Percentiles rank a stretch among this genome's conserved stretches.
These are phyloP conservation scores for Linnemannia schmuckeri DNA, from an alignment of 192 early-diverging fungal species.

Conservation along the genomic window DNA sequence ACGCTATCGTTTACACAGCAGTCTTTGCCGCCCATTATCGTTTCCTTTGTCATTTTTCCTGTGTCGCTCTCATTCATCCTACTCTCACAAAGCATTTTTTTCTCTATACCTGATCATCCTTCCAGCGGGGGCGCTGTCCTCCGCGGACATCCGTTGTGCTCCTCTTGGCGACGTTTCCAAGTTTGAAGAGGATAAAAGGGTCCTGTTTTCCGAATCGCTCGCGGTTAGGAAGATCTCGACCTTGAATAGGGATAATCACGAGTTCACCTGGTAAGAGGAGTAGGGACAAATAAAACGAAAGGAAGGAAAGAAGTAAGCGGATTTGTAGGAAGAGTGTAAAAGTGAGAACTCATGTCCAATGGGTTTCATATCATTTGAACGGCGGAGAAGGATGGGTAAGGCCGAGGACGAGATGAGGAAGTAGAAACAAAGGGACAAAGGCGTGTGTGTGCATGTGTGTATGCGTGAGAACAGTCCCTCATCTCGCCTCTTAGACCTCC, in stretches of 20 bases:
- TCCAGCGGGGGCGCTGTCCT: conserved; percentile 68
- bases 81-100: no score
- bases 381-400: no score
- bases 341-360: background rate
- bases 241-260: conserved; percentile 56
- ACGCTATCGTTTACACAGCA: no score
- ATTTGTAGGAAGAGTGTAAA: background rate
- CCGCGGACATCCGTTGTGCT: conserved; percentile 66
- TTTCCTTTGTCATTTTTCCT: no score
- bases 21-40: no score
- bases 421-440: no score
- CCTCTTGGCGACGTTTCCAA: conserved; percentile 63
- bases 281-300: background rate
- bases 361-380: no score
- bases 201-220: conserved; percentile 68
- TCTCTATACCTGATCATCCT: conserved; percentile 64
- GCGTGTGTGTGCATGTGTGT: no score
- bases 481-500: no score
- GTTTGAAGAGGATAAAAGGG: conserved; percentile 65
- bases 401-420: no score
- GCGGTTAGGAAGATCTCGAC: conserved; percentile 46
- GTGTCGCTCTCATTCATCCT: no score
- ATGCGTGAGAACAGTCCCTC: no score
- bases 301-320: background rate
- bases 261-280: conserved; percentile 28